Evolutionary conservation across 2,329 filamentous ascomycete genomes (phyloP).

Genomic region (Tolypocladium tropicale): DNA sequence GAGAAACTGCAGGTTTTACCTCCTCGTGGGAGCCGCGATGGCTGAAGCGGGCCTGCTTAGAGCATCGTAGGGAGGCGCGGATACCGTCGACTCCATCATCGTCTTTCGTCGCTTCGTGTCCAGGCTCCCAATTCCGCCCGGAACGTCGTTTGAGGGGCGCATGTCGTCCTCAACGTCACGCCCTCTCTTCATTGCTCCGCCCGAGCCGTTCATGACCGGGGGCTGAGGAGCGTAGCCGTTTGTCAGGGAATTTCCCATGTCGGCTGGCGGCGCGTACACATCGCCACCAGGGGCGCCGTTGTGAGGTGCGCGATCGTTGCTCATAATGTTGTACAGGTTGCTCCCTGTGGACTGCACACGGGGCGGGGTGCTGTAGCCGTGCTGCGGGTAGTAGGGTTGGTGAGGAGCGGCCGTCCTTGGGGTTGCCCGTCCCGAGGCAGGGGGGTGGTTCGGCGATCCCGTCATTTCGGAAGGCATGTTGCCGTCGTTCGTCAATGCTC

Average conservation of each 20-base stretch:
- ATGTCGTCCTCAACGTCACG: conserved; percentile 50
- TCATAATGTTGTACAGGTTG: conserved; percentile 84
- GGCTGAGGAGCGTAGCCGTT: conserved; percentile 56
- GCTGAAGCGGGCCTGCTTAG: conserved; percentile 37
- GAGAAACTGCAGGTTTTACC: conserved; percentile 15
- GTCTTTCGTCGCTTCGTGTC: conserved; percentile 75
- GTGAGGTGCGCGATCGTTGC: conserved; percentile 57
- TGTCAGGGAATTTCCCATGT: conserved; percentile 43
- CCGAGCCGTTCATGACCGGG: conserved; percentile 54
- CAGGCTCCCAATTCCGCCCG: conserved; percentile 31
- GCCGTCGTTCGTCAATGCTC: conserved; percentile 59
- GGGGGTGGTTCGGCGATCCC: conserved; percentile 69
- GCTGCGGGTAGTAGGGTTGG: conserved; percentile 62
- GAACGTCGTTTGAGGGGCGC: conserved; percentile 47
- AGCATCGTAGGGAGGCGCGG: conserved; percentile 37
- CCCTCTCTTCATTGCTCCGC: conserved; percentile 32
- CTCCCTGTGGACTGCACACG: conserved; percentile 56
- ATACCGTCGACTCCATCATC: conserved; percentile 49
- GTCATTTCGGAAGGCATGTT: conserved; percentile 77
- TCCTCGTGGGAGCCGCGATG: conserved; percentile 29
- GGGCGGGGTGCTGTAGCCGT: conserved; percentile 71
- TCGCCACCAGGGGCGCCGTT: conserved; percentile 54
- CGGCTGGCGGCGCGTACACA: conserved; percentile 57
- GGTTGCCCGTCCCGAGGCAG: conserved; percentile 73
- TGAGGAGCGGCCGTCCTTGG: conserved; percentile 66